Evolutionary conservation across 805 yeast genomes (phyloP).

Genomic region (Lipomyces sp.): DNA sequence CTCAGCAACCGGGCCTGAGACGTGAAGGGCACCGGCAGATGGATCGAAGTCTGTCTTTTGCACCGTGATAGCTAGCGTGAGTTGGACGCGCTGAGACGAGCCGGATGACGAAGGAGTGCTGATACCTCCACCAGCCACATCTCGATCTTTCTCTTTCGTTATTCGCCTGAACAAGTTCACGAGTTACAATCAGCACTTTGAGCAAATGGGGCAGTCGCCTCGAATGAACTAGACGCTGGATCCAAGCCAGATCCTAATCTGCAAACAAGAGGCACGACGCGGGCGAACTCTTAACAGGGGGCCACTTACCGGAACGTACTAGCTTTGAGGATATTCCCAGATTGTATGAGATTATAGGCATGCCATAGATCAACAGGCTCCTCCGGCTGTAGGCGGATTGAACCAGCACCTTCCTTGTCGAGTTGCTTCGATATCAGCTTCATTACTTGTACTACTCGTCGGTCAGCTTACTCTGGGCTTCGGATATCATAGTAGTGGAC

Average conservation of each 20-base stretch:
- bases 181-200: not conserved
- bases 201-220: not conserved
- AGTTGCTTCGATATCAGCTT: slow-evolving; percentile 57
- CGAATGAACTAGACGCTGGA: not conserved
- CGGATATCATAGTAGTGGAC: not conserved
- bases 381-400: slow-evolving; percentile 71
- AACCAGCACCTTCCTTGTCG: slow-evolving; percentile 67
- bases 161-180: slow-evolving; percentile 25
- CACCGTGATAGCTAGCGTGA: slow-evolving; percentile 64
- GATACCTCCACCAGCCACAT: slow-evolving; percentile 28
- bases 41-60: slow-evolving; percentile 80
- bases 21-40: slow-evolving; percentile 72
- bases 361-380: slow-evolving; percentile 94
- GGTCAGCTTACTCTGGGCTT: not conserved
- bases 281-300: slow-evolving; percentile 23
- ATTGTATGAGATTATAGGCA: slow-evolving; percentile 75
- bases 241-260: not conserved
- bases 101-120: slow-evolving; percentile 43
- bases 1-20: slow-evolving; percentile 74
- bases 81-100: slow-evolving; percentile 57
- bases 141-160: slow-evolving; percentile 17
- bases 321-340: slow-evolving; percentile 74
- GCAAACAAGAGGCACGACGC: not conserved
- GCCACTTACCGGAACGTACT: slow-evolving; percentile 68
- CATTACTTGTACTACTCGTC: slow-evolving; percentile 49